Percentiles rank a stretch among this genome's conserved stretches.
Evolutionary conservation across 108 stramenopile species (phyloP).

Genomic region (Cylindrotheca closterium): DNA sequence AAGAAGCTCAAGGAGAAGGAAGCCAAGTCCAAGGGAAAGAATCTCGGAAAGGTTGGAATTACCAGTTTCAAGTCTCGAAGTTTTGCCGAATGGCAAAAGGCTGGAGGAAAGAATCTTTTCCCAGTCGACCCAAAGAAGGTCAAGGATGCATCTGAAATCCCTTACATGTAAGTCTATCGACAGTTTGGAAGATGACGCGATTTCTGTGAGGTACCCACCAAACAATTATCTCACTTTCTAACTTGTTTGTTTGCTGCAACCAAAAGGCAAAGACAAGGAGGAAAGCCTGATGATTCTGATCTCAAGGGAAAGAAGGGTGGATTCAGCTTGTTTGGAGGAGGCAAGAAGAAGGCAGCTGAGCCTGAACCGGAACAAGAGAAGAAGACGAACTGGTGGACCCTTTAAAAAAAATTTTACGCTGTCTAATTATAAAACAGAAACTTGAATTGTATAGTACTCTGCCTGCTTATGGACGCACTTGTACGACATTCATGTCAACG

Average conservation of each 20-base stretch:
- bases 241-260: neutral
- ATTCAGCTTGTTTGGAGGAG: constrained; percentile 31
- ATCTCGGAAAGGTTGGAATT: constrained; percentile 79
- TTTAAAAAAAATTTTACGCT: constrained; percentile 25
- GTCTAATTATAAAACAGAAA: too few relatives aligned
- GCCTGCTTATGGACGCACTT: too few relatives aligned
- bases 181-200: neutral
- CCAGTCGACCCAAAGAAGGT: constrained; percentile 83
- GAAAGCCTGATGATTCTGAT: constrained; percentile 72
- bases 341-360: constrained; percentile 51
- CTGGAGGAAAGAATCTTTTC: constrained; percentile 85
- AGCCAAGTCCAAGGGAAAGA: constrained; percentile 73
- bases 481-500: too few relatives aligned
- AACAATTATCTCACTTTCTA: neutral
- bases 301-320: constrained; percentile 47
- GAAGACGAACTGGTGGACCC: constrained; percentile 87
- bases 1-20: constrained; percentile 74
- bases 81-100: constrained; percentile 85
- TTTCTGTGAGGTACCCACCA: neutral
- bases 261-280: constrained; percentile 69
- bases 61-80: constrained; percentile 82
- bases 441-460: too few relatives aligned
- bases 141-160: constrained; percentile 68
- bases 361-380: constrained; percentile 60
- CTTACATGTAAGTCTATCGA: constrained; percentile 72